Evolutionary conservation across 495 filamentous ascomycete species (phyloP), one percentile per base, ranked within the genome.

Genomic region (Penicillium daleae): DNA sequence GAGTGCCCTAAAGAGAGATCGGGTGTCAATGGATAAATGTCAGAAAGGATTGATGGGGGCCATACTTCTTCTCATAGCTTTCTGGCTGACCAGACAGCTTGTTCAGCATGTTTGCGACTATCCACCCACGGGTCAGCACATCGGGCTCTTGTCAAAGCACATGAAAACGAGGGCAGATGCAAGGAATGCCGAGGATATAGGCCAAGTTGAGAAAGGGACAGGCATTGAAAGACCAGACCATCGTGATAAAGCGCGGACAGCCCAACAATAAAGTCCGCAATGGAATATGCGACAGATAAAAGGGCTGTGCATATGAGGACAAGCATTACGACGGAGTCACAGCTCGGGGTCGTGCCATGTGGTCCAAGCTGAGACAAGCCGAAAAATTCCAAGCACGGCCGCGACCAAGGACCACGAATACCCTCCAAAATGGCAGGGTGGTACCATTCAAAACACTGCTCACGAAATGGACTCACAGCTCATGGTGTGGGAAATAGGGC

Each of bases 31-130:
- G 60, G 56, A 51, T 27, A 58, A 1, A 44, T 42, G 50, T 22
- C 50, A 57, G 35, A 17, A 27, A 24, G 56, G 54, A n/a, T 35
- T 21, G 39, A 27, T 44, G 44, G 10, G n/a, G 19, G 0, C 44
- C 83, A 67, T 74, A 97, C 92, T 99, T 99, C 78, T 92, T 97
- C 77, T 98, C 95, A 80, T 99, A 99, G 80, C 90, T 97, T 70
- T 96, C 91, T 56, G 95, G 95, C 82, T 99, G 95, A 70, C 94
- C 94, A 64, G 93, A 92, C 67, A 99, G 90, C 86, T 96, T 96
- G 81, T 94, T 97, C 68, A 99, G 84, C 91, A 98, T 97, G 69
- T 83, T 90, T 57, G 91, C 80, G 75, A 97, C 93, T 96, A 70
- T 37, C 65, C 31, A 59, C 48, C 52, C n/a, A 54, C 44, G 29